Evolutionary conservation across 331 rosid species (phyloP), one percentile per base, ranked within the genome.

Genomic region (Phaseolus coccineus): DNA sequence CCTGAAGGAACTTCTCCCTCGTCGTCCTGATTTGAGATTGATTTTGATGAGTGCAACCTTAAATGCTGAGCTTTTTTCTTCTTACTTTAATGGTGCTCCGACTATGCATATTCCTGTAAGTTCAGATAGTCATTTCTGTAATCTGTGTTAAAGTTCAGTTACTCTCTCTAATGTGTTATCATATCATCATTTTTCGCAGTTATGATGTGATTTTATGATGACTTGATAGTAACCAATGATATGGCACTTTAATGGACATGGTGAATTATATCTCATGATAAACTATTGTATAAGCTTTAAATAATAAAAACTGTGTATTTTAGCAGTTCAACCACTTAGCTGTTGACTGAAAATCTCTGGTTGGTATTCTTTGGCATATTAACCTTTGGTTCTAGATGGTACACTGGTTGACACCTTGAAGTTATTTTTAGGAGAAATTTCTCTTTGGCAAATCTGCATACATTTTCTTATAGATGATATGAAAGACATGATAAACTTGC

Each of bases 41-140:
- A 87, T 91, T 87, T 87, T 96, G 88, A 96, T 96, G 99, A 96
- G 99, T 86, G 99, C 99, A 64, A 93, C 97, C 75, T 89, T 96
- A 73, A 93, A 96, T 71, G 94, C 99, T 2, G 97, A 93, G 85
- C 93, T 93, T 80, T 96, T 96, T 77, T 90, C 98, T 33, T 93
- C 98, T 73, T 96, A 88, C 88, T 93, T 93, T 77, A 88, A 83
- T 61, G 85, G 90, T 51, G 92, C 97, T 65, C 93, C 85, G 84
- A 89, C 89, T 55, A 80, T 96, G 77, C 90, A 86, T 80, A 89
- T 96, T 81, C 97, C 94, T 57, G 99, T 96, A 86, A 86, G 87
- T 74, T 77, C 85, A 33, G 44, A 80, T 72, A 28, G 64, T 68
- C 27, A 28, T 77, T 47, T 74, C 77, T 82, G 58, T 67, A 48